Evolutionary conservation across 2,329 filamentous ascomycete species (phyloP).

Genomic region (Phoma sp.): DNA sequence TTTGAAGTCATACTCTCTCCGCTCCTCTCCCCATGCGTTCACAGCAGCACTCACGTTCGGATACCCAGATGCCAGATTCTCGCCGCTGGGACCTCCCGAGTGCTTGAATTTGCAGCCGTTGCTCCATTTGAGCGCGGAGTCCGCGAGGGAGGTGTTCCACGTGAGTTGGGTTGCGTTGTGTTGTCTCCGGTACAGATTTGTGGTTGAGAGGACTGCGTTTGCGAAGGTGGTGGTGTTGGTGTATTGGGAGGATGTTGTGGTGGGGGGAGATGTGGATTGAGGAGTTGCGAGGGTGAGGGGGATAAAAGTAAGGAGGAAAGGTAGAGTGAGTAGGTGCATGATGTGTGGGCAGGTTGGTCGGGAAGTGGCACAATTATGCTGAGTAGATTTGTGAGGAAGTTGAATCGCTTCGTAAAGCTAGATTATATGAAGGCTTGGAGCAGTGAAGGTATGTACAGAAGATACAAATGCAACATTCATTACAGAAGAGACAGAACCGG

Average conservation of each 20-base stretch:
- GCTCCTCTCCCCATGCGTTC: slow-evolving; percentile 70
- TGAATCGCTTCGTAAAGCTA: too few relatives aligned
- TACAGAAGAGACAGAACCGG: too few relatives aligned
- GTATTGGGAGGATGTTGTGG: slow-evolving; percentile 39
- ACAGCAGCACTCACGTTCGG: slow-evolving; percentile 63
- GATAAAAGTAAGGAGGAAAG: neutral
- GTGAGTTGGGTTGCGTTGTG: slow-evolving; percentile 65
- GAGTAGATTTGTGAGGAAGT: neutral
- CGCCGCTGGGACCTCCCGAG: slow-evolving; percentile 69
- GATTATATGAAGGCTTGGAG: neutral
- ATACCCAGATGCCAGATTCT: slow-evolving; percentile 76
- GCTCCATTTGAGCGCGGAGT: slow-evolving; percentile 61
- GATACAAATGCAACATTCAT: too few relatives aligned
- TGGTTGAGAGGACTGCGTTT: slow-evolving; percentile 66
- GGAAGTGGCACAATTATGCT: neutral
- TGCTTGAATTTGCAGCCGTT: slow-evolving; percentile 58
- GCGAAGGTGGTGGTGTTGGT: slow-evolving; percentile 51
- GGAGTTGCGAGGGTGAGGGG: neutral
- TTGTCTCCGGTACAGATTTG: slow-evolving; percentile 68
- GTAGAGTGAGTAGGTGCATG: neutral
- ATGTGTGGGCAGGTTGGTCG: neutral
- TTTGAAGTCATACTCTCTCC: slow-evolving; percentile 63
- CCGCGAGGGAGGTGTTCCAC: slow-evolving; percentile 71
- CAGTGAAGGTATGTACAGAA: neutral
- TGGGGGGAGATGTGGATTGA: neutral